Base-by-base conservation (phyloP, 352 stramenopile genomes). In the Globisporangium viniferum region DNA sequence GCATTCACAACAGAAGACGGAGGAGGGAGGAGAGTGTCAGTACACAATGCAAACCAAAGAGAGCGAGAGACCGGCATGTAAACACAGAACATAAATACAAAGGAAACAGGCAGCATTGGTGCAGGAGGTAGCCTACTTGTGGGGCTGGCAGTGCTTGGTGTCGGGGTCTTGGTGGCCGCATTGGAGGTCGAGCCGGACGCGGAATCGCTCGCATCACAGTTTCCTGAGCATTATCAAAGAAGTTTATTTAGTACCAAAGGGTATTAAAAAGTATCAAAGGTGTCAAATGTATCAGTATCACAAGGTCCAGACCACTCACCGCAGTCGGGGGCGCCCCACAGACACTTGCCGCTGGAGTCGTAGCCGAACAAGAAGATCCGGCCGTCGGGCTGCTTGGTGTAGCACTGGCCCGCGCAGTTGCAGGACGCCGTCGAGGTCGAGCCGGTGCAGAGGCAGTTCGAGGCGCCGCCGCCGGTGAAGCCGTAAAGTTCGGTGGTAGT, bases 351-450 rank as follows among this genome's bases (percentile, higher is more conserved):
- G n/a, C 53, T 51, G 5, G 20, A 15, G 7, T 39, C 5, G 31
- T 80, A 62, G 18, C 67, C 71, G 24, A 78, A 86, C 51, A 70
- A 74, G 15, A 77, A 36, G 39, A 84, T 41, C 5, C 7, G 59
- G 27, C 69, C 74, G 53, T 73, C 66, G 8, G 61, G 1, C 41
- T 73, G 62, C 44, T 73, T 24, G 18, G 29, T 5, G 54, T 84
- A 88, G 70, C 80, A 88, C 55, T 48, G 39, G 5, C 81, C 62
- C 15, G 73, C 72, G 66, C 79, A 88, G 27, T 70, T 73, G 69
- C 79, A 88, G 36, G 46, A 54, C 62, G 58, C 41, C 39, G 39
- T 48, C 36, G 10, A 44, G 39, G 12, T 48, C 39, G 39, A 48
- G 14, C 55, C 63, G 8, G 54, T 24, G 35, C 73, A 70, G 5